Conservation (phyloP, 441 rosid species). For the Isatis lusitanica region DNA sequence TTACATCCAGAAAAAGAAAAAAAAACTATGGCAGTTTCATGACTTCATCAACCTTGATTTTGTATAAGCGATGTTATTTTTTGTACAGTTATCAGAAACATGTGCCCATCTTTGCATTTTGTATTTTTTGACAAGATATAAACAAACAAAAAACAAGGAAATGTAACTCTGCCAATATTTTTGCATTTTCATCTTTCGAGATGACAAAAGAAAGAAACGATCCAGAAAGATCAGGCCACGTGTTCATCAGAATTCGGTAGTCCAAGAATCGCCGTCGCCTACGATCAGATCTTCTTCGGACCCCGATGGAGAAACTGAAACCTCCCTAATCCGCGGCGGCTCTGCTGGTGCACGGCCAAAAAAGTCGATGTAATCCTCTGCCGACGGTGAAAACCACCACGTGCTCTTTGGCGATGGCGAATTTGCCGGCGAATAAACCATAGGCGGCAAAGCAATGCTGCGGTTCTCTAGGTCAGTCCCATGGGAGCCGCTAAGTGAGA, state of each 20-base stretch:
- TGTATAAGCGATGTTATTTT: not conserved
- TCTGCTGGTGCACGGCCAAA: not conserved
- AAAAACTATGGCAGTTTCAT: not conserved
- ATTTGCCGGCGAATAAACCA: not conserved
- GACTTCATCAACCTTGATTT: not conserved
- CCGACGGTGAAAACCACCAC: not conserved
- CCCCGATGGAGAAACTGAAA: not conserved
- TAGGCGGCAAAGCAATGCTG: constrained; percentile 6
- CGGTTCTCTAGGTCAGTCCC: not conserved
- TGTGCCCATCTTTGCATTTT: not conserved
- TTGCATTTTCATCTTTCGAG: not conserved
- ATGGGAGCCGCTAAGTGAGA: not conserved
- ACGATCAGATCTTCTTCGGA: not conserved
- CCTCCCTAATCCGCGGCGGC: constrained; percentile 1
- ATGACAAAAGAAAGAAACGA: not conserved
- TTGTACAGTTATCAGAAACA: not conserved
- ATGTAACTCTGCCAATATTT: not conserved
- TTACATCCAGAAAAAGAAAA: too few relatives aligned
- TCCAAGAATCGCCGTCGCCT: constrained; percentile 3
- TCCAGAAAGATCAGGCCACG: not conserved
- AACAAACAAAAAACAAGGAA: not conserved
- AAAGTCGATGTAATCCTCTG: not conserved
- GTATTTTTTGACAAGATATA: too few relatives aligned
- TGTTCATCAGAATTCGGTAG: constrained; percentile 1
- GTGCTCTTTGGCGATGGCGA: constrained; percentile 2